phyloP scores from a whole-genome alignment of 2,329 filamentous ascomycete genomes.

The Pyricularia pennisetigena region DNA sequence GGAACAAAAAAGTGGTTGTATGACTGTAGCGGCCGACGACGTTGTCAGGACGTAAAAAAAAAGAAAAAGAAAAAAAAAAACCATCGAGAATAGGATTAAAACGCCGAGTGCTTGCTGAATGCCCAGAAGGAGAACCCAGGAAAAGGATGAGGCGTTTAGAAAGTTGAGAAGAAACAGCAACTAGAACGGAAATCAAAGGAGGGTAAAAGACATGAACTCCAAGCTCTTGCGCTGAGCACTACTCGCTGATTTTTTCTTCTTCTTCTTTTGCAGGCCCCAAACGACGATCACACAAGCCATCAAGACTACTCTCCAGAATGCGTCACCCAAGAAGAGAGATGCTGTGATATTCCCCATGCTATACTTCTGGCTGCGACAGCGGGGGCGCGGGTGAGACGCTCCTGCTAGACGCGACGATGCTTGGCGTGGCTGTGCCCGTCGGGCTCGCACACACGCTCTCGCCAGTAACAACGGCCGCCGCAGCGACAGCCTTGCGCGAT shows the following conservation, averaged over 20 bases:
- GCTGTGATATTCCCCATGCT: not conserved
- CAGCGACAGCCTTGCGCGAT: conserved; percentile 16
- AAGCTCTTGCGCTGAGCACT: not conserved
- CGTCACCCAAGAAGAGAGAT: not conserved
- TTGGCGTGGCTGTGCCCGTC: not conserved
- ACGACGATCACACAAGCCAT: not conserved
- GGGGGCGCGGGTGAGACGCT: conserved; percentile 2
- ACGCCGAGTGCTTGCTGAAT: not conserved
- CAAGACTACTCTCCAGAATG: not conserved
- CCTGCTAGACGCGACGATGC: conserved; percentile 1
- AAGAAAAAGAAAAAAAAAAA: not conserved
- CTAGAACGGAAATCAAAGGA: not conserved
- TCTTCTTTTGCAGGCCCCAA: not conserved
- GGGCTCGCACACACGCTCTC: not conserved
- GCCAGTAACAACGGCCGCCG: not conserved
- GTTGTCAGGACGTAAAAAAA: not conserved
- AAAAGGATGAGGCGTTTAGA: not conserved
- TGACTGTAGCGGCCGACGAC: not conserved
- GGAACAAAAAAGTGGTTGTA: not conserved
- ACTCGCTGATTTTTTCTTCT: no score
- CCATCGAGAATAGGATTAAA: not conserved
- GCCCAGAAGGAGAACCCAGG: not conserved
- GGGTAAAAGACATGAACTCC: not conserved
- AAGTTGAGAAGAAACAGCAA: not conserved
- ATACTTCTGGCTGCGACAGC: not conserved